Evolutionary conservation across 495 filamentous ascomycete species (phyloP).

Genomic region (Penicillium chermesinum): DNA sequence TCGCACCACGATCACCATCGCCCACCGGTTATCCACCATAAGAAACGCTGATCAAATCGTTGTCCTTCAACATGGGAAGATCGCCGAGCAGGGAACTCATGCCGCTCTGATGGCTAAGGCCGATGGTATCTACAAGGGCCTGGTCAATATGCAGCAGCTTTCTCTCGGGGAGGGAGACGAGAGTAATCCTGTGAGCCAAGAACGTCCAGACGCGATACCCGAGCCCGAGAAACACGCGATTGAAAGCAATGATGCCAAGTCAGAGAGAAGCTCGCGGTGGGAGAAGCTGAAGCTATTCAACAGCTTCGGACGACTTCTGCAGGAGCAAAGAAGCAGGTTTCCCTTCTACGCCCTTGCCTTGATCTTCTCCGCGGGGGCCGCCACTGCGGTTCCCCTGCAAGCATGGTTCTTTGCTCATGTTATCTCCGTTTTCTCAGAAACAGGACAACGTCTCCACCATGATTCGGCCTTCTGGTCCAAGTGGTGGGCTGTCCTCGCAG

Average conservation of each 20-base stretch:
- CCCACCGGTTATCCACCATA: conserved; percentile 27
- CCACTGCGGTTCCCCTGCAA: conserved; percentile 45
- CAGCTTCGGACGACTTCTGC: not conserved
- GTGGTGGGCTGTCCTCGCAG: conserved; percentile 2
- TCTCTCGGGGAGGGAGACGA: not conserved
- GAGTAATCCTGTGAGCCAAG: not conserved
- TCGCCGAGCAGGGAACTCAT: conserved; percentile 20
- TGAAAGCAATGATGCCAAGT: not conserved
- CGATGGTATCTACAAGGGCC: not conserved
- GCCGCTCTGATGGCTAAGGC: not conserved
- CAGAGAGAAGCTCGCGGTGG: not conserved
- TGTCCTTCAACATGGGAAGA: conserved; percentile 20
- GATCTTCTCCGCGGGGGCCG: conserved; percentile 45
- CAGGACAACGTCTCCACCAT: conserved; percentile 4
- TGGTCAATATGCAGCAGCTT: not conserved
- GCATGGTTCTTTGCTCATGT: conserved; percentile 41
- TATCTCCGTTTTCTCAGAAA: conserved; percentile 3
- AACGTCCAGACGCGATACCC: not conserved
- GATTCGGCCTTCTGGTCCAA: not conserved
- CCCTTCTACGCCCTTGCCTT: conserved; percentile 53
- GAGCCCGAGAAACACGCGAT: not conserved
- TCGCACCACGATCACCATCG: conserved; percentile 2
- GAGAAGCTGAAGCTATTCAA: not conserved
- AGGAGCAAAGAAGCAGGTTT: not conserved
- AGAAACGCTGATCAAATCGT: conserved; percentile 25